These are phyloP conservation scores for Fraxinus platypoda DNA, from an alignment of 305 asterid genomes.

Conservation along the genomic window DNA sequence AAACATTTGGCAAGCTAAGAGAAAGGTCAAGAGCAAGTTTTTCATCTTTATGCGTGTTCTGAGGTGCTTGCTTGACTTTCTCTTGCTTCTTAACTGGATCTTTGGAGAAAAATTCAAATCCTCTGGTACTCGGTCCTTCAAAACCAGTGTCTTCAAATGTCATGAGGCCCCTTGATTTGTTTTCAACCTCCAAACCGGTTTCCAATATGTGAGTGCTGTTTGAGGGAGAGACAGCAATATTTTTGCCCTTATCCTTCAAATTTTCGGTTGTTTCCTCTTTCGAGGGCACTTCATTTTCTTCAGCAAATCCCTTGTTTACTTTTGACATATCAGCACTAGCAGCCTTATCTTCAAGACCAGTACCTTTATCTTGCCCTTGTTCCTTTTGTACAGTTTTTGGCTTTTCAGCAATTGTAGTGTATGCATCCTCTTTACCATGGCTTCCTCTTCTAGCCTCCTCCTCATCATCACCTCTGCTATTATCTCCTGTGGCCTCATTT, in stretches of 20 bases:
- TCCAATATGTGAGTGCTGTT: slow-evolving; percentile 28
- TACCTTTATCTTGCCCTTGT: slow-evolving; percentile 37
- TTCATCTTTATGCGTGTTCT: slow-evolving; percentile 60
- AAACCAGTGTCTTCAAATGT: slow-evolving; percentile 44
- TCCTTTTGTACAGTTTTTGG: slow-evolving; percentile 35
- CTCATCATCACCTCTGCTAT: slow-evolving; percentile 30
- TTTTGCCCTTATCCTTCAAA: slow-evolving; percentile 73
- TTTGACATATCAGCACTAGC: slow-evolving; percentile 27
- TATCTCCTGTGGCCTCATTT: slow-evolving; percentile 35
- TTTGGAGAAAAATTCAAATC: slow-evolving; percentile 74
- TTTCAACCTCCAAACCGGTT: slow-evolving; percentile 44
- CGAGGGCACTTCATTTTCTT: slow-evolving; percentile 39
- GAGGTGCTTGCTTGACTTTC: slow-evolving; percentile 43
- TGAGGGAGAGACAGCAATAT: slow-evolving; percentile 44
- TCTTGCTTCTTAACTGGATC: slow-evolving; percentile 76
- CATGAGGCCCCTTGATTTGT: slow-evolving; percentile 36
- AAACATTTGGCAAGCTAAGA: slow-evolving; percentile 92
- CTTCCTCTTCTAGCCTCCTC: slow-evolving; percentile 34
- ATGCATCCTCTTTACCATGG: slow-evolving; percentile 37
- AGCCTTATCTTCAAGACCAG: slow-evolving; percentile 37
- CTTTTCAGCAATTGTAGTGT: slow-evolving; percentile 40
- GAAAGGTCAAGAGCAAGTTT: slow-evolving; percentile 89
- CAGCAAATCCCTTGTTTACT: slow-evolving; percentile 31
- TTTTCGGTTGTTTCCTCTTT: slow-evolving; percentile 37
- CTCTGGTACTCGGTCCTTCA: slow-evolving; percentile 72